Base-by-base conservation (phyloP, 2,329 filamentous ascomycete species). In the Ilyonectria robusta region DNA sequence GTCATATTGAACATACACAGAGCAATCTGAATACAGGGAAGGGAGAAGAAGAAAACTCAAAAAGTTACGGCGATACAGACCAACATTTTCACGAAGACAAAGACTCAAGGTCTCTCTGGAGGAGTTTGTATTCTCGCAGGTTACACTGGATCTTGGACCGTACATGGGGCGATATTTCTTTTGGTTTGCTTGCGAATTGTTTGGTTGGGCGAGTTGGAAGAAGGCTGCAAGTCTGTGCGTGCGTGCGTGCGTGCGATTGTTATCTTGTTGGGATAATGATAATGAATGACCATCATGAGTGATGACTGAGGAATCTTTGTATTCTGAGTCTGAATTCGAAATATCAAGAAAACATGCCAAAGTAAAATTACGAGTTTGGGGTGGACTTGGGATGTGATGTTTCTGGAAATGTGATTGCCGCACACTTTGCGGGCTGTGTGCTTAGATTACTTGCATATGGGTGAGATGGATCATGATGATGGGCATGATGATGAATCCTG, bases 211-310 rank as follows among this genome's bases (percentile, higher is more conserved):
- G 19, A 46, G 55, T 15, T 26, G 42, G 46, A 37, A 51, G 35
- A 59, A 21, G 48, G 31, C 19, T 42, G 42, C 37, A 58, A 37
- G 56, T 6, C n/a, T 46, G 40, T 37, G 26, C 46, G 51, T 26
- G 29, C 15, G 51, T 26, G 29, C 15, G n/a, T 37, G 50, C 31
- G 50, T 56, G 59, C 54, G 54, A 54, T 61, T 69, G 46, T 68
- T 70, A 58, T 58, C 62, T 71, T 70, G 70, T 78, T 76, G 66
- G 75, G 70, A 77, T 78, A 70, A 78, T 71, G 76, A 78, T 76
- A 76, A 71, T 76, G 71, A 76, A 78, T 60, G 76, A 78, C 68
- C 66, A 68, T 78, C 62, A 78, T 76, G 76, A 77, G 70, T 77
- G 72, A 78, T 72, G 76, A 75, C 72, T 75, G 72, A 74, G 59